A percentile compares a stretch with the other conserved stretches of the same genome.
Conservation (phyloP, 2,329 filamentous ascomycete genomes). For the Chaetomium globosum region DNA sequence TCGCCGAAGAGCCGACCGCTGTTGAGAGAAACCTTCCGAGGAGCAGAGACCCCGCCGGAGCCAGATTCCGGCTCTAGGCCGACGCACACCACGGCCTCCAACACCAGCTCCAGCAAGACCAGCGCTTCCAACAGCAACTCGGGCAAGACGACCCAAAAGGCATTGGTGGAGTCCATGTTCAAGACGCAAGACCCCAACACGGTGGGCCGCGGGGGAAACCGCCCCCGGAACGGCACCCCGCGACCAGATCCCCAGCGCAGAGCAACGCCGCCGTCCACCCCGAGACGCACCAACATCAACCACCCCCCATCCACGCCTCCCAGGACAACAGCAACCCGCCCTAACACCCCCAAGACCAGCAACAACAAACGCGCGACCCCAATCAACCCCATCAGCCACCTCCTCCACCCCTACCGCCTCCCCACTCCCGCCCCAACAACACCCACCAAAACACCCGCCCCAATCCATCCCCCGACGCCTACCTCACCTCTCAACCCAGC, state of each 20-base stretch:
- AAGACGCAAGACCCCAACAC: slow-evolving; percentile 35
- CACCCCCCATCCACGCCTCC: slow-evolving; percentile 39
- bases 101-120: slow-evolving; percentile 33
- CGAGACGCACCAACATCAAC: slow-evolving; percentile 31
- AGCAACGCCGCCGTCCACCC: neutral
- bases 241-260: neutral
- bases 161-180: slow-evolving; percentile 49
- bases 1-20: slow-evolving; percentile 45
- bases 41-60: slow-evolving; percentile 28
- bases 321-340: slow-evolving; percentile 16
- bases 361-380: slow-evolving; percentile 79
- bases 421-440: neutral
- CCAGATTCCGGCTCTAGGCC: slow-evolving; percentile 4
- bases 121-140: slow-evolving; percentile 33
- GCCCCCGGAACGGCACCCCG: slow-evolving; percentile 16
- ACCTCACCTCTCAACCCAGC: slow-evolving; percentile 12
- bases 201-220: slow-evolving; percentile 1
- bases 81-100: slow-evolving; percentile 8
- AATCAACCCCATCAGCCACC: slow-evolving; percentile 57
- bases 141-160: slow-evolving; percentile 38
- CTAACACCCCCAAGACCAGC: slow-evolving; percentile 42
- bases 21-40: slow-evolving; percentile 30
- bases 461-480: too few relatives aligned
- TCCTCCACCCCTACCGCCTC: slow-evolving; percentile 22
- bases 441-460: neutral